These are phyloP conservation scores for Yarrowia divulgata DNA, from an alignment of 805 yeast genomes.

Conservation along the genomic window DNA sequence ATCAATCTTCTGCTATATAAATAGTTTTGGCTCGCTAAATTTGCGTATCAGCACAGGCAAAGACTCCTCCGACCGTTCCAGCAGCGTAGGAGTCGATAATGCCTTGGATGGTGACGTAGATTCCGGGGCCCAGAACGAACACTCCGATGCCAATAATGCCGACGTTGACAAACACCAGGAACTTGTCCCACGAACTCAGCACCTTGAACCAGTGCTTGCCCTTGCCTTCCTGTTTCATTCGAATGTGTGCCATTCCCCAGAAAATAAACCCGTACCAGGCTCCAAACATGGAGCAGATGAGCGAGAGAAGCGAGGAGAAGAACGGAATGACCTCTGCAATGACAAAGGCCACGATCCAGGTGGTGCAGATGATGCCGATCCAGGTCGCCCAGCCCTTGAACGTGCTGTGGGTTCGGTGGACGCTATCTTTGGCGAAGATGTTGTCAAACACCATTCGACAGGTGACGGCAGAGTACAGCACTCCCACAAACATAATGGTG, in stretches of 20 bases:
- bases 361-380: slow-evolving; percentile 54
- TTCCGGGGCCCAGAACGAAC: slow-evolving; percentile 66
- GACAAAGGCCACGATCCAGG: slow-evolving; percentile 64
- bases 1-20: slow-evolving; percentile 1
- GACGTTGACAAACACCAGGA: slow-evolving; percentile 53
- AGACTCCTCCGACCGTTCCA: slow-evolving; percentile 60
- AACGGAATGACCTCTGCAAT: slow-evolving; percentile 72
- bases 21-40: background rate
- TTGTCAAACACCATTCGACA: slow-evolving; percentile 60
- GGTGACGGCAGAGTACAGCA: slow-evolving; percentile 62
- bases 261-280: slow-evolving; percentile 72
- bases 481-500: slow-evolving; percentile 63
- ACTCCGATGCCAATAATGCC: slow-evolving; percentile 57
- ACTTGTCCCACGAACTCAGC: slow-evolving; percentile 50
- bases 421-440: slow-evolving; percentile 54
- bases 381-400: slow-evolving; percentile 61
- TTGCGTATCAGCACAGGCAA: slow-evolving; percentile 57
- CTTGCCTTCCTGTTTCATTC: slow-evolving; percentile 53
- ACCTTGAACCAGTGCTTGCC: slow-evolving; percentile 47
- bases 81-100: slow-evolving; percentile 60
- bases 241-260: slow-evolving; percentile 65
- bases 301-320: slow-evolving; percentile 62
- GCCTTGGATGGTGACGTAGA: slow-evolving; percentile 62
- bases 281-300: slow-evolving; percentile 68
- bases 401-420: slow-evolving; percentile 59